Evolutionary conservation across 805 yeast species (phyloP).

Genomic region (Debaryomyces maramus): DNA sequence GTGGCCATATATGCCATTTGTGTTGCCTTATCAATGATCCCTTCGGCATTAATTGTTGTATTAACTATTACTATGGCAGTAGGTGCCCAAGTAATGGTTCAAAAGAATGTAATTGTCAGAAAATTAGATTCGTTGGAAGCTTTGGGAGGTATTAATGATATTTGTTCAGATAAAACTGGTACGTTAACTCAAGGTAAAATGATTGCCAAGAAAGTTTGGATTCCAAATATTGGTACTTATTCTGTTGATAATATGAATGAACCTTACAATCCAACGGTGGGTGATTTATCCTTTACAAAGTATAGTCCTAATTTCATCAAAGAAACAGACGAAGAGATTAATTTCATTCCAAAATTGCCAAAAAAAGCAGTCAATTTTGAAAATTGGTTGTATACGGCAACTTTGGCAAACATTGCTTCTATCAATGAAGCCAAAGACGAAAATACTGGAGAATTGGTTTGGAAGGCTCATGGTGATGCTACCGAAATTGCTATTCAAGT

Average conservation of each 20-base stretch:
- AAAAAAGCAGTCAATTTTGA: slow-evolving; percentile 21
- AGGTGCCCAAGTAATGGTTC: slow-evolving; percentile 40
- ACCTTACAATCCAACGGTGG: slow-evolving; percentile 39
- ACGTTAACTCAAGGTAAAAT: slow-evolving; percentile 40
- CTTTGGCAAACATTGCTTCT: slow-evolving; percentile 43
- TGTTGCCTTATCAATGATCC: slow-evolving; percentile 43
- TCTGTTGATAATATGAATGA: slow-evolving; percentile 32
- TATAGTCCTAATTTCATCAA: slow-evolving; percentile 29
- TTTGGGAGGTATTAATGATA: slow-evolving; percentile 39
- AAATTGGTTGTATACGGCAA: slow-evolving; percentile 33
- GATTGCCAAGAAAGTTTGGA: slow-evolving; percentile 39
- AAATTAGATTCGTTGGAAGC: slow-evolving; percentile 40
- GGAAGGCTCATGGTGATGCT: slow-evolving; percentile 70
- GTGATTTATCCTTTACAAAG: slow-evolving; percentile 35
- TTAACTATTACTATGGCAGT: slow-evolving; percentile 43
- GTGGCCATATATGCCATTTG: slow-evolving; percentile 43
- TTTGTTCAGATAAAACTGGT: slow-evolving; percentile 43
- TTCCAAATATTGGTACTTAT: slow-evolving; percentile 35
- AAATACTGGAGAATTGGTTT: slow-evolving; percentile 24
- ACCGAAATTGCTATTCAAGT: slow-evolving; percentile 89
- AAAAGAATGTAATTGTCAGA: slow-evolving; percentile 35
- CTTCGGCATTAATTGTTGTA: slow-evolving; percentile 39
- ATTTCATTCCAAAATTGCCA: slow-evolving; percentile 33
- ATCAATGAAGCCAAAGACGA: slow-evolving; percentile 30
- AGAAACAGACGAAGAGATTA: slow-evolving; percentile 35